Evolutionary conservation across 2,329 filamentous ascomycete genomes (phyloP), one percentile per base, ranked within the genome.

Genomic region (Pseudogymnoascus sp.): DNA sequence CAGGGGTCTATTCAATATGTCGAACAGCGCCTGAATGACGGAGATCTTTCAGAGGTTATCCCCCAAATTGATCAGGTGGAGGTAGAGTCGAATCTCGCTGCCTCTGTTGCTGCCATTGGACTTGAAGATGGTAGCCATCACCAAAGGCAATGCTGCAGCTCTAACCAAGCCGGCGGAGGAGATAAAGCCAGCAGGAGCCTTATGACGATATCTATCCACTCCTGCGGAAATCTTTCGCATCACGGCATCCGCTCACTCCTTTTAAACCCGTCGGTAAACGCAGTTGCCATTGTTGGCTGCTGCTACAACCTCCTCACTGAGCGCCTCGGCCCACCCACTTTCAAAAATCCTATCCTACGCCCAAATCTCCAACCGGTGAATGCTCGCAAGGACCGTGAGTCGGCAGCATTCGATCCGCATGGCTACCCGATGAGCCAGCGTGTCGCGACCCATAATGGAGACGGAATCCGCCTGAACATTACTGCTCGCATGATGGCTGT

Each of bases 401-500:
- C 89, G 1, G 83, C 83, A 62, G 84, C 86, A n/a, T 86, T 84
- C 69, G 95, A 98, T 71, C 90, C 91, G 0, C 88, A 97, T 67
- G 95, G 95, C 3, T 99, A 97, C 71, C 95, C 95, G 0, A 95
- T 99, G 89, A 96, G 90, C 65, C 79, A 87, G 51, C 83, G 82
- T 13, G 80, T 97, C 60, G 81, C 72, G 76, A 85, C 75, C 3
- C 83, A 88, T 69, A 75, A 79, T 19, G 78, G 77, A 14, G 75
- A 75, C 23, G 92, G 92, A 2, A 81, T 98, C 57, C 84, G 90
- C 23, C 81, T 98, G 64, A 98, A 99, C 76, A 96, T 98, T 73
- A 99, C 95, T 3, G 92, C 95, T 0, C 86, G 95, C 51, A 96
- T 96, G 89, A 97, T 98, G 93, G 93, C 93, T 2, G 93, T 96